Percentiles rank a stretch among this genome's conserved stretches.
phyloP scores from a whole-genome alignment of 176 grass and related monocot species.

The bread wheat (Triticum aestivum) region DNA sequence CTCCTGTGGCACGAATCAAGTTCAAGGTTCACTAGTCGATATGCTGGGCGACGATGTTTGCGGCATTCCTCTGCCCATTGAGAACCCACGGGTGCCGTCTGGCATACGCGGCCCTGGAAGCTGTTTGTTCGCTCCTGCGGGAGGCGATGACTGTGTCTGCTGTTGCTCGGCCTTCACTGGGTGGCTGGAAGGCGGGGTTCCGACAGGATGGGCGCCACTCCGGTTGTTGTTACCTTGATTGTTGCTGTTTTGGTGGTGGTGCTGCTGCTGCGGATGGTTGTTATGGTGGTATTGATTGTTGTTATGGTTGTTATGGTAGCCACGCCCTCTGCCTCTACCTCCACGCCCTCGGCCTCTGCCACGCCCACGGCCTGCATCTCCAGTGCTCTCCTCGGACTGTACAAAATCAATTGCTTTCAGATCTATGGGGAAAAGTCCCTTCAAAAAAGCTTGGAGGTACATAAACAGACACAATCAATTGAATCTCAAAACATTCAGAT shows the following conservation, averaged over 20 bases:
- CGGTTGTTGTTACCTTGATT: conserved; percentile 56
- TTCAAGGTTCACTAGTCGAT: conserved; percentile 22
- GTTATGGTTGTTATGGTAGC: conserved; percentile 54
- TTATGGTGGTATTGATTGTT: conserved; percentile 48
- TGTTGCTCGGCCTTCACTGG: conserved; percentile 40
- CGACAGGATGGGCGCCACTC: conserved; percentile 36
- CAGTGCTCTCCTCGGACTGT: conserved; percentile 56
- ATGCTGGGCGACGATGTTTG: conserved; percentile 16
- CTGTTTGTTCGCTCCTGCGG: conserved; percentile 48
- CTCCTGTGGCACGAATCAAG: background rate
- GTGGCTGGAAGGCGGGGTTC: conserved; percentile 50
- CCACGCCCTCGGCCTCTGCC: conserved; percentile 55
- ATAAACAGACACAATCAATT: background rate
- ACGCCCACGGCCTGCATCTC: conserved; percentile 46
- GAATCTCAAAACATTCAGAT: background rate
- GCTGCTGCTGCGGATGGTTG: conserved; percentile 39
- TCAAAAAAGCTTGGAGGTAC: background rate
- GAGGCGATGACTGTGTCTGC: conserved; percentile 39
- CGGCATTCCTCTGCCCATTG: conserved; percentile 73
- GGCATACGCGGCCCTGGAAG: conserved; percentile 83
- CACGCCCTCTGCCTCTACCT: conserved; percentile 54
- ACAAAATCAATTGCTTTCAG: conserved; percentile 27
- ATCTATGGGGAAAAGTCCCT: background rate
- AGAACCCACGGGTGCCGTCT: conserved; percentile 79
- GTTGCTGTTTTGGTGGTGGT: conserved; percentile 36